A percentile compares a stretch with the other conserved stretches of the same genome.
These are phyloP conservation scores for Phellopilus nigrolimitatus DNA, from an alignment of 1,284 basidiomycete genomes.

Conservation along the genomic window DNA sequence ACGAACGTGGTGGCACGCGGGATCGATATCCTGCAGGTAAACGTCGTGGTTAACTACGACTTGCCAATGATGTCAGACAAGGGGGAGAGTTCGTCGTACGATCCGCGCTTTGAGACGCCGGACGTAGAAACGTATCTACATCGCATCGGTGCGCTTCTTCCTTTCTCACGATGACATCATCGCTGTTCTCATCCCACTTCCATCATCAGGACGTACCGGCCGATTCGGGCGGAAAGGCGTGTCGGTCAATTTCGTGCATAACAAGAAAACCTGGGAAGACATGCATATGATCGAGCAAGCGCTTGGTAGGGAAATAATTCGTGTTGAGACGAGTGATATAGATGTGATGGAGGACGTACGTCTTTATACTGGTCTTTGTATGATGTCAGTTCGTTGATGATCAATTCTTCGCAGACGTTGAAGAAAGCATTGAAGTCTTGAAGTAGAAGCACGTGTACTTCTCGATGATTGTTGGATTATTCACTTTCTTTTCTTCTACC, in stretches of 20 bases:
- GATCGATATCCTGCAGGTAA: constrained; percentile 98
- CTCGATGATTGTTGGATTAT: background rate
- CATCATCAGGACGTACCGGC: constrained; percentile 78
- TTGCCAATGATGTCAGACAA: constrained; percentile 71
- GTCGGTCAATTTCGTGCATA: constrained; percentile 95
- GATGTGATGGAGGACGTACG: constrained; percentile 86
- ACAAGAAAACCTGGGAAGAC: constrained; percentile 77
- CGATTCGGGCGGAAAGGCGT: constrained; percentile 94
- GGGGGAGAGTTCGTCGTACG: constrained; percentile 52
- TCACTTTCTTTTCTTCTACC: constrained; percentile 5
- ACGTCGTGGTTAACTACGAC: constrained; percentile 99
- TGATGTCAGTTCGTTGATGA: background rate
- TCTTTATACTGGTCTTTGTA: background rate
- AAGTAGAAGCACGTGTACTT: constrained; percentile 32
- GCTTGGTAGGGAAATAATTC: constrained; percentile 71
- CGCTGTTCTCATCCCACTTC: constrained; percentile 6
- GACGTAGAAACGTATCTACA: constrained; percentile 99
- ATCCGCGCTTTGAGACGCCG: constrained; percentile 46
- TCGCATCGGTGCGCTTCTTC: constrained; percentile 74
- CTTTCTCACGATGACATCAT: background rate
- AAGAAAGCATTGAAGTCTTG: constrained; percentile 71
- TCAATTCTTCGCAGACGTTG: constrained; percentile 50
- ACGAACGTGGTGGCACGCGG: constrained; percentile 98
- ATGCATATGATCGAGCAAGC: constrained; percentile 81
- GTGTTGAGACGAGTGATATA: constrained; percentile 80